Base-by-base conservation (phyloP, 2,329 filamentous ascomycete genomes). In the Plectosphaerella plurivora region DNA sequence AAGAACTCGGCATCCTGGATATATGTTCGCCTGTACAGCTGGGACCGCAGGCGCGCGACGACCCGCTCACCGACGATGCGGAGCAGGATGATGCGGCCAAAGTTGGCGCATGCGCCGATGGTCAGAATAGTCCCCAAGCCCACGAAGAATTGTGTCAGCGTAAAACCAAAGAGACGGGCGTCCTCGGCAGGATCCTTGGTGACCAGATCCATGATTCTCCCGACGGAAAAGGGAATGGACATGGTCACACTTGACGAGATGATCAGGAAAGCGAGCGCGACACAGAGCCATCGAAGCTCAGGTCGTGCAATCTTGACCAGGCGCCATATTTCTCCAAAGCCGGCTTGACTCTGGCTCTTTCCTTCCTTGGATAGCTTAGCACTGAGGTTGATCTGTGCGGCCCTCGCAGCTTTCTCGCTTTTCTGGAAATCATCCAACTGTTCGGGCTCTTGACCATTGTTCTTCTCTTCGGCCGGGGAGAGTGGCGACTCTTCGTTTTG, bases 1-100 rank as follows among this genome's bases (percentile, higher is more conserved):
- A 99, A 99, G 74, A 99, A 99, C 65, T 97, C 94, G 53, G 94
- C 94, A 68, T 99, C 94, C 68, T 99, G 94, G n/a, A 94, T 81
- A 61, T 95, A 96, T 0, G 94, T 99, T 58, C 88, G 84, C 59
- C 91, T 84, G 73, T 96, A 99, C 4, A 99, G 83, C 65, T 91
- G 88, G 15, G 92, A 93, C 55, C 94, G 84, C 51, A 99, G 78
- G 60, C 93, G 84, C 11, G 93, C 87, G 51, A 99, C 94, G 53
- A 99, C 94, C 42, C 94, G 83, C 71, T 99, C 94, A 57, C 94
- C 95, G 8, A 99, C 90, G 56, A 97, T 94, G 24, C 94, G 85
- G 20, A 99, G 81, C 51, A 97, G 86, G 53, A 97, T 87, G 61
- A 99, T 95, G 59, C 94, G 86, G 33, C 91, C 89, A 69, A 96